phyloP scores from a whole-genome alignment of 2,329 filamentous ascomycete species.

The Neurospora sp. region DNA sequence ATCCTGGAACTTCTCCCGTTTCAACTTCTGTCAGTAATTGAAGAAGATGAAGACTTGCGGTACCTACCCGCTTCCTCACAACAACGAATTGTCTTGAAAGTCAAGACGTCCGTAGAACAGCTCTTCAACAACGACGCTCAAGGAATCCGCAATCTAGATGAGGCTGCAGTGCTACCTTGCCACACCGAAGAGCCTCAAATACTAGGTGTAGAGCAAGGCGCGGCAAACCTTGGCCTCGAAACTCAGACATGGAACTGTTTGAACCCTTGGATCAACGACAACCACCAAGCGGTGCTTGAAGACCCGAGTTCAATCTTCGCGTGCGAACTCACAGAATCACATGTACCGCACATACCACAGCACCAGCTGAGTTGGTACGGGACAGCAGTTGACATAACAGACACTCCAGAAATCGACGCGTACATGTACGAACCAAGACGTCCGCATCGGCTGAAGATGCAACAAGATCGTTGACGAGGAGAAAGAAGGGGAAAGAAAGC shows the following conservation, averaged over 20 bases:
- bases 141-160: rapidly evolving
- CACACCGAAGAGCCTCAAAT: background rate
- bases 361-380: background rate
- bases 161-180: background rate
- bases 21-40: background rate
- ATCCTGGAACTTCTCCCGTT: background rate
- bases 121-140: background rate
- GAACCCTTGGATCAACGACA: background rate
- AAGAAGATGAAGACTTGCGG: background rate
- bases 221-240: background rate
- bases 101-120: background rate
- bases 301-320: no score
- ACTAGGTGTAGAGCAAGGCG: background rate
- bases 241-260: background rate
- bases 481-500: no score
- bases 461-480: background rate
- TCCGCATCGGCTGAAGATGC: background rate
- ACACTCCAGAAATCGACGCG: background rate
- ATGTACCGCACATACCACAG: background rate
- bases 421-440: background rate
- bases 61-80: background rate
- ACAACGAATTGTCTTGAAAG: background rate
- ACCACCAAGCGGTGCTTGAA: background rate
- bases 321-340: background rate
- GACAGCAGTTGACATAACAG: background rate